phyloP scores from a whole-genome alignment of 257 asterid genomes.

The Eucommia ulmoides region DNA sequence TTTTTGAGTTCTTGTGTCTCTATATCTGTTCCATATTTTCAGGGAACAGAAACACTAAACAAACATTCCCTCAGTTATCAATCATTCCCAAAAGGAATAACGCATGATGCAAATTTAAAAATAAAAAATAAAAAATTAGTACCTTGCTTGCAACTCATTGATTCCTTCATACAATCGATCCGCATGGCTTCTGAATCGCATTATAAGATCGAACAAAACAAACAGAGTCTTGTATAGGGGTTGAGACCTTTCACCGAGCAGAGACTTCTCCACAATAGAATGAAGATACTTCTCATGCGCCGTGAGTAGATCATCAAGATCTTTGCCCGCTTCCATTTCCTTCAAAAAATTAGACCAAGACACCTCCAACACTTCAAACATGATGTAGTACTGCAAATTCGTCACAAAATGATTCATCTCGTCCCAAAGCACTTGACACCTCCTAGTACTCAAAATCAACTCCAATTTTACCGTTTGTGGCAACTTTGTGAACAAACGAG shows the following conservation, averaged over 20 bases:
- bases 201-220: constrained; percentile 70
- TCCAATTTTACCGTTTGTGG: constrained; percentile 67
- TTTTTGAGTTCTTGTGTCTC: no score
- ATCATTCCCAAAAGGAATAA: no score
- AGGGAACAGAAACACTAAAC: no score
- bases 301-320: constrained; percentile 81
- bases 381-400: constrained; percentile 90
- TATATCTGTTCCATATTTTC: no score
- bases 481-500: constrained; percentile 58
- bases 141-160: constrained; percentile 89
- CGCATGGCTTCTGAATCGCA: constrained; percentile 76
- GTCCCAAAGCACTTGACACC: constrained; percentile 96
- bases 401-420: constrained; percentile 98
- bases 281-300: constrained; percentile 86
- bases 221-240: constrained; percentile 66
- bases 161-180: constrained; percentile 95
- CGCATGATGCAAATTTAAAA: constrained; percentile 6
- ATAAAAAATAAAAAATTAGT: constrained; percentile 14
- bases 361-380: constrained; percentile 95
- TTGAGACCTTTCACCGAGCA: constrained; percentile 82
- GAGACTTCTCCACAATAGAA: constrained; percentile 89
- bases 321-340: constrained; percentile 87
- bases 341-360: constrained; percentile 84
- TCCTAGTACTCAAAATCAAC: constrained; percentile 77
- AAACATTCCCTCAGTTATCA: no score